phyloP scores from a whole-genome alignment of 495 filamentous ascomycete genomes.

The Hypoxylon lienhwacheense region DNA sequence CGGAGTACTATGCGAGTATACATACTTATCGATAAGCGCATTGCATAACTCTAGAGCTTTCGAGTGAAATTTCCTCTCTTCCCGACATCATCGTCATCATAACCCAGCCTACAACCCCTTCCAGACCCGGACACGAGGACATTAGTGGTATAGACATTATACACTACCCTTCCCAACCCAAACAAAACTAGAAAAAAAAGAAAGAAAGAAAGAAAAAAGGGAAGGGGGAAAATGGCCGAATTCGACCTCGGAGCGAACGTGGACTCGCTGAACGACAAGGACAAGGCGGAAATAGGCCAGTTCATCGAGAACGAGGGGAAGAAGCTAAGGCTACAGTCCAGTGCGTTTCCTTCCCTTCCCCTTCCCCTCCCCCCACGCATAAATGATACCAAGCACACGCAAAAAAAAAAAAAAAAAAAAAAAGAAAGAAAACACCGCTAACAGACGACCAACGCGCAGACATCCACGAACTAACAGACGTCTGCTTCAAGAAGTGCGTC shows the following conservation, averaged over 20 bases:
- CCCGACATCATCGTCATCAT: background rate
- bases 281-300: constrained; percentile 84
- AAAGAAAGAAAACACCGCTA: background rate
- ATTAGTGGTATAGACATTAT: too few species aligned
- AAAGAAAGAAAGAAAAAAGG: background rate
- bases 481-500: constrained; percentile 91
- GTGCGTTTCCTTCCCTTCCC: constrained; percentile 53
- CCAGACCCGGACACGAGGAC: background rate
- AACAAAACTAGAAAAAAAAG: background rate
- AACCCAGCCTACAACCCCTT: too few species aligned
- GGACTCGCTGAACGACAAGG: constrained; percentile 74
- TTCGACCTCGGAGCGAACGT: constrained; percentile 67
- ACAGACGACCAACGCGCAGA: constrained; percentile 16
- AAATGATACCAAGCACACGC: background rate
- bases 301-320: constrained; percentile 79
- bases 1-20: background rate
- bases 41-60: background rate
- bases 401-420: background rate
- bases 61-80: background rate
- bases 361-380: background rate
- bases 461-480: constrained; percentile 74
- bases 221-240: constrained; percentile 2
- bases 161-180: background rate
- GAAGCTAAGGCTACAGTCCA: constrained; percentile 75
- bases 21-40: constrained; percentile 2